A percentile compares a stretch with the other conserved stretches of the same genome.
phyloP scores from a whole-genome alignment of 164 flowering plant species.

The Berberis vulgaris region DNA sequence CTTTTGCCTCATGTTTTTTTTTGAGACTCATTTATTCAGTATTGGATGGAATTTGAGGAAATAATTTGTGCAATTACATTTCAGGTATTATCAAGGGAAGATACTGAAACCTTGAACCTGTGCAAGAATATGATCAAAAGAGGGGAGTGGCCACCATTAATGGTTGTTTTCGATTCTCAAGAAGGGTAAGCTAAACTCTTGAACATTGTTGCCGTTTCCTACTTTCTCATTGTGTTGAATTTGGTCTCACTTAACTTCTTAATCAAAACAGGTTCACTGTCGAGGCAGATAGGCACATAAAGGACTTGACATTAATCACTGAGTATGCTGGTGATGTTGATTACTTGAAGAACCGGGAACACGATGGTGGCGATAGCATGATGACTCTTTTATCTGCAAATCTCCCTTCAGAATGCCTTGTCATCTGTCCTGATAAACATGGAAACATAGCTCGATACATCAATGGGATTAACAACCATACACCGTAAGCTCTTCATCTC shows the following conservation, averaged over 20 bases:
- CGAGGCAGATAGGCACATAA: slow-evolving; percentile 71
- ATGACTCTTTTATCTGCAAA: slow-evolving; percentile 75
- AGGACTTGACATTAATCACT: slow-evolving; percentile 76
- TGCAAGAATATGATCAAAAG: slow-evolving; percentile 82
- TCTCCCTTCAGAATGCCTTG: slow-evolving; percentile 57
- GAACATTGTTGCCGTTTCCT: not conserved
- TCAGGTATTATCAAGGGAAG: slow-evolving; percentile 74
- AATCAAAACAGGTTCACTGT: slow-evolving; percentile 71
- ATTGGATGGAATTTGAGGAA: not conserved
- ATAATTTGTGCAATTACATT: not conserved
- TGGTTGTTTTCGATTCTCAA: slow-evolving; percentile 74
- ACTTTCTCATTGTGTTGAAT: not conserved
- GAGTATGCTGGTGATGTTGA: slow-evolving; percentile 94
- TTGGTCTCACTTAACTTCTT: not conserved
- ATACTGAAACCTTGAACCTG: slow-evolving; percentile 49
- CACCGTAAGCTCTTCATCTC: slow-evolving; percentile 41
- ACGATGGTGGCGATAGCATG: slow-evolving; percentile 77
- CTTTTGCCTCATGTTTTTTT: no score
- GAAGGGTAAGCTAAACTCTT: slow-evolving; percentile 60
- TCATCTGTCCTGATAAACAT: slow-evolving; percentile 80
- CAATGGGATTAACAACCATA: slow-evolving; percentile 90
- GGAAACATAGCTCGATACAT: slow-evolving; percentile 91
- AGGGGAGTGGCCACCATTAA: slow-evolving; percentile 90
- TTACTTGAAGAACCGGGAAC: slow-evolving; percentile 68
- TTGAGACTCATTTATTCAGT: not conserved